These are phyloP conservation scores for Aaosphaeria pasadenensis DNA, from an alignment of 2,329 filamentous ascomycete genomes.

Conservation along the genomic window DNA sequence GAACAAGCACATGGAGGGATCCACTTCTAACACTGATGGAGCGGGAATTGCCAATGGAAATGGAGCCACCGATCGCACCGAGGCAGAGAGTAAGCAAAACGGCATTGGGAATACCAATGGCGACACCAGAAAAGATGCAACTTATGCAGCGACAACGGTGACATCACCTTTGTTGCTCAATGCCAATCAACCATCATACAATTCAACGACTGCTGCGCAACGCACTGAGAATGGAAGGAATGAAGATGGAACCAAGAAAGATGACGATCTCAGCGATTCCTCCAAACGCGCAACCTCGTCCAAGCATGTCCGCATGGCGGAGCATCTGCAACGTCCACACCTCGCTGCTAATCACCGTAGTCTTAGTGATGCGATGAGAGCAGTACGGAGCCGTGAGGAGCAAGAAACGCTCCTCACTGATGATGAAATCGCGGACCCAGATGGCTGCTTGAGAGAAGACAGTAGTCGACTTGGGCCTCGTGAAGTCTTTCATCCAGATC, in stretches of 20 bases:
- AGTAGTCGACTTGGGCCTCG: conserved; percentile 32
- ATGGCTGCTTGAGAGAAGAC: conserved; percentile 43
- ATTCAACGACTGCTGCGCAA: too few species aligned
- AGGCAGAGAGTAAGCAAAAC: not conserved
- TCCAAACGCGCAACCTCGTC: not conserved
- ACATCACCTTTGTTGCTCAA: not conserved
- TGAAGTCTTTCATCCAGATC: conserved; percentile 47
- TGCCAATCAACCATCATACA: too few species aligned
- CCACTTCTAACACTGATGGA: too few species aligned
- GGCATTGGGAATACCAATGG: not conserved
- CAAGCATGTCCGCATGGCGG: conserved; percentile 14
- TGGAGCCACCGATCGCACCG: not conserved
- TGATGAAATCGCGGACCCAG: conserved; percentile 42
- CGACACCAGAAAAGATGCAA: not conserved
- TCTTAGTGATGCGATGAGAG: conserved; percentile 35
- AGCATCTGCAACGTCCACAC: conserved; percentile 32
- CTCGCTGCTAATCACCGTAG: conserved; percentile 29
- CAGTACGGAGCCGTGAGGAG: conserved; percentile 46
- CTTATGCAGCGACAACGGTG: not conserved
- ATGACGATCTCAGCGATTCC: not conserved
- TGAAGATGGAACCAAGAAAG: not conserved
- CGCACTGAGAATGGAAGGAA: not conserved
- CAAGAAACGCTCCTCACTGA: conserved; percentile 47
- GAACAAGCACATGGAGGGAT: too few species aligned
- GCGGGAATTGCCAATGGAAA: not conserved